Conservation (phyloP, 306 rosid genomes). For the Chamaecrista fasciculata region DNA sequence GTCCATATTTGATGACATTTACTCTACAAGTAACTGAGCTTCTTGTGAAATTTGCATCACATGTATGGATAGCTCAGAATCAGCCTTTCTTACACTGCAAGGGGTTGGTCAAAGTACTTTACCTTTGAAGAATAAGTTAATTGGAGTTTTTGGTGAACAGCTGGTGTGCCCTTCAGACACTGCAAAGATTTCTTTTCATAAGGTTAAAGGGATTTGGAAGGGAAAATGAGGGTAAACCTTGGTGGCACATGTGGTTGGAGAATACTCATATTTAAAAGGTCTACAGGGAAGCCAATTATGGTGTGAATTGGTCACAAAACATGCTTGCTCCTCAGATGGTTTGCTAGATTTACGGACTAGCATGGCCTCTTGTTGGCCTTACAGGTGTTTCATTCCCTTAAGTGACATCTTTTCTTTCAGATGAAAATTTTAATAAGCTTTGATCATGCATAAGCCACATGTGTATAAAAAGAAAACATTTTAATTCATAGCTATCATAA, state of each 20-base stretch:
- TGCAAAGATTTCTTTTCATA: neutral
- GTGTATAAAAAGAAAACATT: neutral
- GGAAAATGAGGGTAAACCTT: neutral
- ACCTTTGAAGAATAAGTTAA: neutral
- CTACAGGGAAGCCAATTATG: too few species aligned
- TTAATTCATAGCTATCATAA: neutral
- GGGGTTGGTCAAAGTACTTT: neutral
- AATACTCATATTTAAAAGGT: neutral
- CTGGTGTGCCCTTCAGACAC: neutral
- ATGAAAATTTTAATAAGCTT: too few species aligned
- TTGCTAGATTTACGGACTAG: neutral
- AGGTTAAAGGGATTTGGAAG: neutral
- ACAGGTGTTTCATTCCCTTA: neutral
- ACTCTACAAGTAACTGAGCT: slow-evolving; percentile 11
- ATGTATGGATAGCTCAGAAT: neutral
- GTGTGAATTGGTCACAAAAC: too few species aligned
- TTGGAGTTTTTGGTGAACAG: neutral
- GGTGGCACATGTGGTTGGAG: neutral
- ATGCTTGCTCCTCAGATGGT: neutral
- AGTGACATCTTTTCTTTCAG: neutral
- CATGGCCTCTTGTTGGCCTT: neutral
- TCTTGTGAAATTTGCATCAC: neutral
- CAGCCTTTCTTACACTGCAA: neutral
- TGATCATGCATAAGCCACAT: neutral
- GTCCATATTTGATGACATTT: slow-evolving; percentile 14